These are phyloP conservation scores for Piper betle DNA, from an alignment of 164 flowering plant species.

Conservation along the genomic window DNA sequence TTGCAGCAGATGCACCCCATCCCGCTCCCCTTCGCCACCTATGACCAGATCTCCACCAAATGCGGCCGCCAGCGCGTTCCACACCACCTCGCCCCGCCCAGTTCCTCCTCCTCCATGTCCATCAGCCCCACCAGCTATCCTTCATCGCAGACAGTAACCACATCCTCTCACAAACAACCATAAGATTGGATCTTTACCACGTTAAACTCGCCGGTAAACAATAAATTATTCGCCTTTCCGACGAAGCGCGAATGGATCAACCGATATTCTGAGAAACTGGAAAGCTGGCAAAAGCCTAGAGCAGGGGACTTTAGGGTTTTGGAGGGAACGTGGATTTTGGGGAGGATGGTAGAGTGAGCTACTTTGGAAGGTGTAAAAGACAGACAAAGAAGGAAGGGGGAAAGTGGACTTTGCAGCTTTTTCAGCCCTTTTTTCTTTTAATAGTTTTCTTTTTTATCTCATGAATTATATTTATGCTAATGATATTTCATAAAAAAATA, in stretches of 20 bases:
- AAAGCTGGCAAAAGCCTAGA: not conserved
- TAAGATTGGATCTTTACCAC: too few relatives aligned
- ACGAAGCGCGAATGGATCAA: not conserved
- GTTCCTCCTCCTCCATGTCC: constrained; percentile 3
- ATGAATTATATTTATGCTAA: too few relatives aligned
- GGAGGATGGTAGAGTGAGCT: not conserved
- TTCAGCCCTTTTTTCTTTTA: too few relatives aligned
- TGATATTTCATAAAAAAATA: too few relatives aligned
- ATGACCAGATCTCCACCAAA: not conserved
- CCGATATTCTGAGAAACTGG: not conserved
- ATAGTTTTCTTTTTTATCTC: too few relatives aligned
- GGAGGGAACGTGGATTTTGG: not conserved
- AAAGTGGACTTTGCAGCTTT: too few relatives aligned
- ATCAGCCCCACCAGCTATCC: constrained; percentile 1
- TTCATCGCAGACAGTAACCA: too few relatives aligned
- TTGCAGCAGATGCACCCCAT: constrained; percentile 80
- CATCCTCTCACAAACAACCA: not conserved
- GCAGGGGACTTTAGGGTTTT: not conserved
- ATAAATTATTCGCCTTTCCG: not conserved
- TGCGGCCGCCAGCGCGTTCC: not conserved
- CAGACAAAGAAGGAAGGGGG: too few relatives aligned
- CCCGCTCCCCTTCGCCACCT: not conserved
- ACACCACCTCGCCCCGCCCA: not conserved
- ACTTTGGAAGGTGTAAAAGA: too few relatives aligned
- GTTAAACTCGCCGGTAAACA: not conserved